Percentiles rank a stretch among this genome's conserved stretches.
phyloP scores from a whole-genome alignment of 106 monocot species.

The Agapanthus africanus region DNA sequence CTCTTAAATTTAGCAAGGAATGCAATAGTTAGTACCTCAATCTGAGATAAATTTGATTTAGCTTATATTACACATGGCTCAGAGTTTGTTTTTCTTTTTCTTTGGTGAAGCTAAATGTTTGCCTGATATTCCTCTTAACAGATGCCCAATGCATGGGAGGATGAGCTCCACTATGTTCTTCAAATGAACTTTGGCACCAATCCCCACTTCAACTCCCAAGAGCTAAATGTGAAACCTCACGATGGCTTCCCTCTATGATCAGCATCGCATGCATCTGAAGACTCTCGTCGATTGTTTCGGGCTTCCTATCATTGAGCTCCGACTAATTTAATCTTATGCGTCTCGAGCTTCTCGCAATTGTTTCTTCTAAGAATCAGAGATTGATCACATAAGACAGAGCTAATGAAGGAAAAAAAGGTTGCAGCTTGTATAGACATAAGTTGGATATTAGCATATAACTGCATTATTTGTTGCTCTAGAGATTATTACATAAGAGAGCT shows the following conservation, averaged over 20 bases:
- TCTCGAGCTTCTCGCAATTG: background rate
- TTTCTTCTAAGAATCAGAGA: background rate
- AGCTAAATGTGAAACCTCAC: slow-evolving; percentile 26
- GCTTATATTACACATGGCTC: no score
- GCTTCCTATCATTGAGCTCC: background rate
- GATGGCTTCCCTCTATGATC: slow-evolving; percentile 28
- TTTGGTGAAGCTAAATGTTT: background rate
- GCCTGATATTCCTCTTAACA: slow-evolving; percentile 2
- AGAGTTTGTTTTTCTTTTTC: background rate
- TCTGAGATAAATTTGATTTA: no score
- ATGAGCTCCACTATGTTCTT: slow-evolving; percentile 40
- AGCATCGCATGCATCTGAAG: no score
- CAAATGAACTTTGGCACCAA: slow-evolving; percentile 40
- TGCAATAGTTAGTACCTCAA: no score
- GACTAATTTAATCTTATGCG: background rate
- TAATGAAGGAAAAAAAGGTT: no score
- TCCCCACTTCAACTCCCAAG: slow-evolving; percentile 26
- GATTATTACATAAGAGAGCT: background rate
- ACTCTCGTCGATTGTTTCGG: no score
- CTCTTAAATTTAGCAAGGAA: no score
- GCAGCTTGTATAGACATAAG: background rate
- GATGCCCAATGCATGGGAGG: slow-evolving; percentile 49
- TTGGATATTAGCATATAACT: slow-evolving; percentile 5
- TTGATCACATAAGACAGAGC: no score
- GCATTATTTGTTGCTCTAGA: slow-evolving; percentile 5